Evolutionary conservation across 2,329 filamentous ascomycete species (phyloP), one percentile per base, ranked within the genome.

Genomic region (Hawksworthiomyces lignivorus): DNA sequence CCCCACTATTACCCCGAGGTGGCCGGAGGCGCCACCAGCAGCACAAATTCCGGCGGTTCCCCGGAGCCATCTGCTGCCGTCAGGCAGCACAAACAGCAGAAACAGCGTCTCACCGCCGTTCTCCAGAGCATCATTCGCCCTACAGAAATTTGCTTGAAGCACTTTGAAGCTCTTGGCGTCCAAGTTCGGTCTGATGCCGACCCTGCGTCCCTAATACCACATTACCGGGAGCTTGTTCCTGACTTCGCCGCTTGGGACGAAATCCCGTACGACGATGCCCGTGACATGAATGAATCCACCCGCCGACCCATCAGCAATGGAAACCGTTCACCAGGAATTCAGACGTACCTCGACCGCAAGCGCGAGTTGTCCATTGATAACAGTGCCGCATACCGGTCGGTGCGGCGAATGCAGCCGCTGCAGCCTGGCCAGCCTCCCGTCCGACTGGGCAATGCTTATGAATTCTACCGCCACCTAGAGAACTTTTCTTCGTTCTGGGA

Each of bases 391-490:
- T 82, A 79, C 54, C 72, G 76, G 20, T 75, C 75, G 2, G 70
- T 82, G 41, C 71, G 77, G 19, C 70, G 78, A 33, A 62, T 80
- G n/a, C 66, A 69, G 6, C 62, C 73, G 1, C 34, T 32, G 10
- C 67, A 68, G 26, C 68, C 68, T 30, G 78, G 77, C 30, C 69
- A 71, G 52, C 61, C 67, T 34, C 64, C 71, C 27, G 67, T 70
- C 22, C 71, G 77, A 7, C 59, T 82, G 7, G 78, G 78, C 12
- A 80, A 80, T 50, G 70, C 74, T 5, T 82, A 80, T 51, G 78
- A 82, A 57, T 82, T 82, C 58, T 82, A 73, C 60, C 74, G 75
- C 39, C 73, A 76, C 50, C 63, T 82, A 17, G 78, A 82, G 51
- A 56, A 68, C 20, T 69, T 80, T 53, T 73, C 75, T 3, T 54